These are phyloP conservation scores for Citrus unshiu DNA, from an alignment of 345 rosid genomes.

Conservation along the genomic window DNA sequence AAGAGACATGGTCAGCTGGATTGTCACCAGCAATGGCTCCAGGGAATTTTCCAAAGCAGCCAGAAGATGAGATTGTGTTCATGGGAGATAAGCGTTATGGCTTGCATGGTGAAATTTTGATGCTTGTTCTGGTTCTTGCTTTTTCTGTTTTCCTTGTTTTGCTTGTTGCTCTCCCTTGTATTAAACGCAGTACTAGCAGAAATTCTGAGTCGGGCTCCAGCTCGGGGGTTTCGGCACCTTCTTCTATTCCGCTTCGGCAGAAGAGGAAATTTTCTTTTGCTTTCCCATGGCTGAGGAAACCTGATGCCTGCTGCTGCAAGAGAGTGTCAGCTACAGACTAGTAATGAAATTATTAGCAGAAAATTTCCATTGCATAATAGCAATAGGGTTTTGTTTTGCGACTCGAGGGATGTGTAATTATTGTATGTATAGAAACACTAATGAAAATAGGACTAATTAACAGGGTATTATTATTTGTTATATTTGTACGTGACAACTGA, in stretches of 20 bases:
- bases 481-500: too few species aligned
- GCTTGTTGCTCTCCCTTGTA: conserved; percentile 35
- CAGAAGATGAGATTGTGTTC: conserved; percentile 10
- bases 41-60: not conserved
- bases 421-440: too few species aligned
- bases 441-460: not conserved
- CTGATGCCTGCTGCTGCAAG: not conserved
- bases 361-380: conserved; percentile 2
- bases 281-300: not conserved
- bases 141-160: conserved; percentile 39
- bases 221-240: too few species aligned
- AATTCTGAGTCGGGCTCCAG: conserved; percentile 13
- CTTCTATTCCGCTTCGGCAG: too few species aligned
- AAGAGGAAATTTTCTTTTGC: not conserved
- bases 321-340: not conserved
- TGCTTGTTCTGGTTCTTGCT: conserved; percentile 24
- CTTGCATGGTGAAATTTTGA: conserved; percentile 43
- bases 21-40: conserved; percentile 14
- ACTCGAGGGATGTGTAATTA: not conserved
- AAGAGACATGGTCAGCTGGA: not conserved
- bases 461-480: too few species aligned
- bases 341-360: not conserved
- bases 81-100: conserved; percentile 37
- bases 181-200: conserved; percentile 23
- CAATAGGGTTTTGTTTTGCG: not conserved